Conservation (phyloP, 164 flowering plant species). For the Aristolochia contorta region DNA sequence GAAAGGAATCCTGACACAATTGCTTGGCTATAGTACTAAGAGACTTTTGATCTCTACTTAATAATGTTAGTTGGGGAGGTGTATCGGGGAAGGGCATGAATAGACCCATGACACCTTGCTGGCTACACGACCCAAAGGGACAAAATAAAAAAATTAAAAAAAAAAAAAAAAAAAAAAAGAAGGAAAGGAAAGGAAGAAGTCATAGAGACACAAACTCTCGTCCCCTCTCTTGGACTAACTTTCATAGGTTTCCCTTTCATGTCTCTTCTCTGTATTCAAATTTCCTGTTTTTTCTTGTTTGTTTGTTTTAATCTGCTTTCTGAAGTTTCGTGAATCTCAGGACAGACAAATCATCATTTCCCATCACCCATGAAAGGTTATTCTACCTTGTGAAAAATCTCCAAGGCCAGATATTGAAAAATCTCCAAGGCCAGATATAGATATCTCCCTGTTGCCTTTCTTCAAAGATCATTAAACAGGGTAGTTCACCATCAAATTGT, state of each 20-base stretch:
- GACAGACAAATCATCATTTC: conserved; percentile 1
- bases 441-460: background rate
- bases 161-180: too few relatives aligned
- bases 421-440: too few relatives aligned
- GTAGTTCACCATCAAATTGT: background rate
- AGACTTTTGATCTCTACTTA: conserved; percentile 11
- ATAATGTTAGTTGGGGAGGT: conserved; percentile 16
- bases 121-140: background rate
- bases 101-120: conserved; percentile 13
- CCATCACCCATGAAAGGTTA: background rate
- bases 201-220: too few relatives aligned
- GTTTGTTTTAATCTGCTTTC: background rate
- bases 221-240: background rate
- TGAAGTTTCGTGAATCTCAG: background rate
- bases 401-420: background rate
- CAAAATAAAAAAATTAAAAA: too few relatives aligned
- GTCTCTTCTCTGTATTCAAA: background rate
- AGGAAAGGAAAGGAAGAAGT: too few relatives aligned
- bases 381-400: background rate
- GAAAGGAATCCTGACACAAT: conserved; percentile 24
- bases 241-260: background rate
- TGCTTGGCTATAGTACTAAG: conserved; percentile 14
- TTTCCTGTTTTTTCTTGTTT: background rate
- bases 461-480: background rate
- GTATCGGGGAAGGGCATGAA: conserved; percentile 7